Percentiles rank a stretch among this genome's conserved stretches.
These are phyloP conservation scores for Durusdinium trenchii DNA, from an alignment of 73 alveolate species.

Conservation along the genomic window DNA sequence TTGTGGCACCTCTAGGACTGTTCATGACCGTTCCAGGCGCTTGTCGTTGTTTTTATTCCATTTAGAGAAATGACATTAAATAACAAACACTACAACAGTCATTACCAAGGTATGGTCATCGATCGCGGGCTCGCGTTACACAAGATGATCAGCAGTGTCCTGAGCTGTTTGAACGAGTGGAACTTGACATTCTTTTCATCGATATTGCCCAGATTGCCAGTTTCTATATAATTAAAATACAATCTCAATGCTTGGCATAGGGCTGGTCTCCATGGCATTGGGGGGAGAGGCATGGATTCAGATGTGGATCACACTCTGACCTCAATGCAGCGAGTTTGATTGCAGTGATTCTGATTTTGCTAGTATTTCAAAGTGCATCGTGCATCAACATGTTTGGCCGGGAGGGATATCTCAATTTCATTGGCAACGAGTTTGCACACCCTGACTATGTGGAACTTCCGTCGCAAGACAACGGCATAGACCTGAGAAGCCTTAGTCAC, in stretches of 20 bases:
- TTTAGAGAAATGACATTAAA: too few species aligned
- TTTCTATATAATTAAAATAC: not conserved
- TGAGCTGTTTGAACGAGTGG: not conserved
- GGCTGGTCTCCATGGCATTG: not conserved
- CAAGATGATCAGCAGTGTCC: constrained; percentile 97
- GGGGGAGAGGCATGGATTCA: constrained; percentile 2
- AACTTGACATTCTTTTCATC: not conserved
- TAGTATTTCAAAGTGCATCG: not conserved
- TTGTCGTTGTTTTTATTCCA: too few species aligned
- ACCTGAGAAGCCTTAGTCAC: not conserved
- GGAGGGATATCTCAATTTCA: constrained; percentile 98
- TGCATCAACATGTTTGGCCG: constrained; percentile 97
- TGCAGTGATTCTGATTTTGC: not conserved
- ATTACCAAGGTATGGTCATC: constrained; percentile 96
- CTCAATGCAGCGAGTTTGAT: not conserved
- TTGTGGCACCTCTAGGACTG: too few species aligned
- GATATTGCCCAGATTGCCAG: not conserved
- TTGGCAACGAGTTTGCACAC: constrained; percentile 99
- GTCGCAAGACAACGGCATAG: not conserved
- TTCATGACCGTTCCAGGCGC: too few species aligned
- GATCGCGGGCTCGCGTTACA: constrained; percentile 99
- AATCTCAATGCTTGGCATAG: not conserved
- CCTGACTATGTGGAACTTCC: constrained; percentile 99
- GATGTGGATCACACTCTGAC: not conserved
- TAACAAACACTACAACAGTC: not conserved